phyloP scores from a whole-genome alignment of 768 basidiomycete species.

The Lepiota venenata region DNA sequence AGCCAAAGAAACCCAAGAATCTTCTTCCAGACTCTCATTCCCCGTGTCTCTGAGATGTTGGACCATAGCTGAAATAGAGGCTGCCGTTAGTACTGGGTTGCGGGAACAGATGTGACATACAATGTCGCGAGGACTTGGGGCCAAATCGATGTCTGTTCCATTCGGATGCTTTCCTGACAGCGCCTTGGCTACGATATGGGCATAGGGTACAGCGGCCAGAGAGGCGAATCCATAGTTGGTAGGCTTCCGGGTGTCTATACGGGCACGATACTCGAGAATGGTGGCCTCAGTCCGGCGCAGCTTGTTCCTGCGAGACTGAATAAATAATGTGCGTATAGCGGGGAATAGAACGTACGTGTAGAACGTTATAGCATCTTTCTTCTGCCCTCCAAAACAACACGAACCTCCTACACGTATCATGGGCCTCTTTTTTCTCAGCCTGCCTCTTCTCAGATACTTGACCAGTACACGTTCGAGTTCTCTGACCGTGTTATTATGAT shows the following conservation, averaged over 20 bases:
- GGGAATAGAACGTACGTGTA: constrained; percentile 16
- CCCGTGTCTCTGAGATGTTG: constrained; percentile 56
- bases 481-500: constrained; percentile 72
- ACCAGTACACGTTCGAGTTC: constrained; percentile 75
- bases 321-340: not conserved
- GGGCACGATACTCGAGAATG: constrained; percentile 55
- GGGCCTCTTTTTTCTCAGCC: constrained; percentile 64
- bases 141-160: constrained; percentile 58
- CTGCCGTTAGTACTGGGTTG: not conserved
- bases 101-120: constrained; percentile 18
- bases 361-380: constrained; percentile 61
- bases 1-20: constrained; percentile 65
- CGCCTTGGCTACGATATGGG: constrained; percentile 64
- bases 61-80: constrained; percentile 58
- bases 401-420: constrained; percentile 64
- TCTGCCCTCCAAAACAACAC: constrained; percentile 65
- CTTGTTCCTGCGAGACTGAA: constrained; percentile 18
- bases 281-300: constrained; percentile 47
- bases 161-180: constrained; percentile 56
- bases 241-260: constrained; percentile 53
- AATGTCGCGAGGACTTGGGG: constrained; percentile 54
- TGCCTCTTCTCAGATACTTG: constrained; percentile 65
- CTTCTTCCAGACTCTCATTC: constrained; percentile 47
- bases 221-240: constrained; percentile 81
- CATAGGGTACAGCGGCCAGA: constrained; percentile 66